Percentiles rank a stretch among this genome's conserved stretches.
Evolutionary conservation across 352 stramenopile species (phyloP).

Genomic region (Phytopythium ostracodes): DNA sequence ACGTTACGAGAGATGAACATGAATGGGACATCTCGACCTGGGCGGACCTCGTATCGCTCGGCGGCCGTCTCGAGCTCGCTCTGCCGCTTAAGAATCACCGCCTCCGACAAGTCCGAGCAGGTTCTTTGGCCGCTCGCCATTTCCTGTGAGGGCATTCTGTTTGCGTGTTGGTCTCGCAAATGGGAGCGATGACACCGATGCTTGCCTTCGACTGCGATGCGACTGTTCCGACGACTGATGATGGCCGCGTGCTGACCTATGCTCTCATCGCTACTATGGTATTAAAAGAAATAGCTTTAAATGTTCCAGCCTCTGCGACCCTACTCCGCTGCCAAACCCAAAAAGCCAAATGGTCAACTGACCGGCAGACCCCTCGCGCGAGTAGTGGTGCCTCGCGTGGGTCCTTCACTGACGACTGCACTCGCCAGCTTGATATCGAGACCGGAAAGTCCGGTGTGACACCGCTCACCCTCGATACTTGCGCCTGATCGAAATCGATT

Average conservation of each 20-base stretch:
- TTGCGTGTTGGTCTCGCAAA: not conserved
- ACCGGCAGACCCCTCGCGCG: not conserved
- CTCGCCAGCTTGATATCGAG: not conserved
- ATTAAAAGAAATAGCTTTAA: constrained; percentile 1
- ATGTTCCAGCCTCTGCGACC: too few species aligned
- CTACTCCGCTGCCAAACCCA: too few species aligned
- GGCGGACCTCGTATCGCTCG: constrained; percentile 48
- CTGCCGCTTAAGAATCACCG: constrained; percentile 21
- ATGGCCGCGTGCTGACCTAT: not conserved
- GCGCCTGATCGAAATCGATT: not conserved
- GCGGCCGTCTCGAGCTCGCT: constrained; percentile 26
- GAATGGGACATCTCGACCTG: too few species aligned
- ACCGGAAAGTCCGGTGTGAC: not conserved
- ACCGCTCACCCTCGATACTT: not conserved
- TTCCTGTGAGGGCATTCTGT: not conserved
- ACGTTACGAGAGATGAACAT: too few species aligned
- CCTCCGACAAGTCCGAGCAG: constrained; percentile 7
- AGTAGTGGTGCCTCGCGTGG: not conserved
- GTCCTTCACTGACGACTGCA: not conserved
- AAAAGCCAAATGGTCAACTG: not conserved
- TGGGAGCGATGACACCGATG: not conserved
- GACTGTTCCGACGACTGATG: not conserved
- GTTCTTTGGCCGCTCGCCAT: not conserved
- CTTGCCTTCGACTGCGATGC: not conserved
- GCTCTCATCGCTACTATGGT: not conserved